Percentiles rank a stretch among this genome's conserved stretches.
Conservation (phyloP, 345 rosid species). For the Brassica nigra region DNA sequence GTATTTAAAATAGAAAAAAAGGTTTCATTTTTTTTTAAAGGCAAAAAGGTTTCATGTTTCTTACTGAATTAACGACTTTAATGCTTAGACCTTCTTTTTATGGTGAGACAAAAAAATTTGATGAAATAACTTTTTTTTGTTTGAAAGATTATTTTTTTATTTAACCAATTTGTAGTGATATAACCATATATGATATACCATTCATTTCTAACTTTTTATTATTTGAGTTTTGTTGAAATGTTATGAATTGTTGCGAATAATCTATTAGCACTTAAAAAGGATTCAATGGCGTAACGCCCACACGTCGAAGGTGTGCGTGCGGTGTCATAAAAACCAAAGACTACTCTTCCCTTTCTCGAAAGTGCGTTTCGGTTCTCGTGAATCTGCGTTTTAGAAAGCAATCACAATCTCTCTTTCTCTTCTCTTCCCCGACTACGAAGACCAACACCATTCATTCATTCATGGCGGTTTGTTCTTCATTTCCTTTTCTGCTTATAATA, state of each 20-base stretch:
- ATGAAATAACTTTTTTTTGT: no score
- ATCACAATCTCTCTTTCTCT: not conserved
- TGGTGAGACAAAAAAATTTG: no score
- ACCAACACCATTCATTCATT: not conserved
- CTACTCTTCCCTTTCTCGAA: not conserved
- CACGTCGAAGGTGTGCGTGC: not conserved
- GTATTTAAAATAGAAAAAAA: not conserved
- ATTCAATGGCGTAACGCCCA: not conserved
- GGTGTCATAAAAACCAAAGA: not conserved
- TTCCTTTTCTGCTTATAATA: not conserved
- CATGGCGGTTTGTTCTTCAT: not conserved
- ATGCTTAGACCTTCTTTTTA: no score
- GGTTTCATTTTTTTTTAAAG: no score
- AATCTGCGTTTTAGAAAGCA: not conserved
- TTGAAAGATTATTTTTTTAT: no score
- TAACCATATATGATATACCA: no score
- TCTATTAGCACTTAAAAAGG: not conserved
- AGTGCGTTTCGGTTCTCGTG: not conserved
- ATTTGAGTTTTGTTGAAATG: no score
- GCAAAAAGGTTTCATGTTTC: no score
- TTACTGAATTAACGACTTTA: no score
- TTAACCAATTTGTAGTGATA: no score
- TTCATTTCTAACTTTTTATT: no score
- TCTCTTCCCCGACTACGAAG: not conserved
- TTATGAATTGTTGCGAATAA: no score